A percentile compares a stretch with the other conserved stretches of the same genome.
Evolutionary conservation across 768 basidiomycete species (phyloP).

Genomic region (Rhizopogon sp.): DNA sequence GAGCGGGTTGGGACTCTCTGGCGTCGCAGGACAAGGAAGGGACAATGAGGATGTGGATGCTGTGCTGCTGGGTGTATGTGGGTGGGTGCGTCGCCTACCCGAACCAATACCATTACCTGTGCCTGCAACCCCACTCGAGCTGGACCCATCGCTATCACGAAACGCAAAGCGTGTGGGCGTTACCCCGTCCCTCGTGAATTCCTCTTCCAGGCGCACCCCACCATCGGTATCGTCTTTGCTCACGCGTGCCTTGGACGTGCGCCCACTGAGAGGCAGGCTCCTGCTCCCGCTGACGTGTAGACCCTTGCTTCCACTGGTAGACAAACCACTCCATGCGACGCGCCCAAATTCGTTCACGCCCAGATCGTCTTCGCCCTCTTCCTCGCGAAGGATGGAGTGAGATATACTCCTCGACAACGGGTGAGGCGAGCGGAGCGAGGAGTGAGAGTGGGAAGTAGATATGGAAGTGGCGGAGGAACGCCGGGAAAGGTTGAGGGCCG

Average conservation of each 20-base stretch:
- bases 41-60: constrained; percentile 21
- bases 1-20: constrained; percentile 11
- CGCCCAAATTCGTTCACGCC: constrained; percentile 21
- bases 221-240: not conserved
- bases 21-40: constrained; percentile 24
- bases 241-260: not conserved
- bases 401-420: constrained; percentile 24
- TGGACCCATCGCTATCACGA: constrained; percentile 18
- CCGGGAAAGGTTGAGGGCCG: constrained; percentile 46
- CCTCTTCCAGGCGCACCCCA: not conserved
- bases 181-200: constrained; percentile 11
- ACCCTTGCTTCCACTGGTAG: not conserved
- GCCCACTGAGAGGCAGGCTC: not conserved
- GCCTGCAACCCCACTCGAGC: constrained; percentile 12
- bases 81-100: constrained; percentile 8
- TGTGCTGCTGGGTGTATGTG: constrained; percentile 26
- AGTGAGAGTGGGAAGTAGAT: constrained; percentile 9
- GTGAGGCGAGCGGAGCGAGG: constrained; percentile 3
- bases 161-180: constrained; percentile 26
- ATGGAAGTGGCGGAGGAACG: constrained; percentile 43
- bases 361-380: constrained; percentile 13
- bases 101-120: not conserved
- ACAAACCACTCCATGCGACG: too few species aligned
- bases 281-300: not conserved
- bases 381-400: constrained; percentile 26